Percentiles rank a stretch among this genome's conserved stretches.
These are phyloP conservation scores for Phylloporus sp. DNA, from an alignment of 768 basidiomycete species.

Conservation along the genomic window DNA sequence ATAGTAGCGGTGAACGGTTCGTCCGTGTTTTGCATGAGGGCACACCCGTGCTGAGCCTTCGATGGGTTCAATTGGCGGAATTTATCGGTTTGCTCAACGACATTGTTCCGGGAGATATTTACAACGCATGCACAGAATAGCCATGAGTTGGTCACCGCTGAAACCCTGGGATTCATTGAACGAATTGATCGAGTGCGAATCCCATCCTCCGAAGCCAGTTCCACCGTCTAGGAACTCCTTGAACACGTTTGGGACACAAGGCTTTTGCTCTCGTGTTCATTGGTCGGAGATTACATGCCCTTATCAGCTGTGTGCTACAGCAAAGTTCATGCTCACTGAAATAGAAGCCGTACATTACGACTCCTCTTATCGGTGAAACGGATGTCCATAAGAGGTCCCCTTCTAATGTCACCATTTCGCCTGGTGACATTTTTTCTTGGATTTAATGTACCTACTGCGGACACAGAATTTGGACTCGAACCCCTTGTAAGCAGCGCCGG, in stretches of 20 bases:
- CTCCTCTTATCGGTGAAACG: too few relatives aligned
- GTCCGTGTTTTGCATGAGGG: conserved; percentile 45
- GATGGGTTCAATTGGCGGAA: conserved; percentile 33
- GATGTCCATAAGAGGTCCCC: conserved; percentile 8
- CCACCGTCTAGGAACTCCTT: too few relatives aligned
- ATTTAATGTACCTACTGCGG: conserved; percentile 17
- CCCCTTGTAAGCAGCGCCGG: conserved; percentile 13
- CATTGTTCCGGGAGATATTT: conserved; percentile 34
- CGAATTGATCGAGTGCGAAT: too few relatives aligned
- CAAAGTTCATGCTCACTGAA: too few relatives aligned
- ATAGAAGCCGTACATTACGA: too few relatives aligned
- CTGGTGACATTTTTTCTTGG: background rate
- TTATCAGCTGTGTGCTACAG: too few relatives aligned
- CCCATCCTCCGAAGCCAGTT: too few relatives aligned
- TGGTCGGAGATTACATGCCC: too few relatives aligned
- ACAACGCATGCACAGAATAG: conserved; percentile 16
- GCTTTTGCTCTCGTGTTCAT: too few relatives aligned
- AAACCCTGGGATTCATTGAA: too few relatives aligned
- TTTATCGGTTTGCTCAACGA: conserved; percentile 33
- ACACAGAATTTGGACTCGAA: conserved; percentile 5
- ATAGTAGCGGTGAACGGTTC: conserved; percentile 20
- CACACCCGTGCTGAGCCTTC: conserved; percentile 32
- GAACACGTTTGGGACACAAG: too few relatives aligned
- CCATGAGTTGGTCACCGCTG: background rate
- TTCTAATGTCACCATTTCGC: conserved; percentile 5